Conservation (phyloP, 1,139 yeast genomes). For the Cylindricascospora bacillispora region DNA sequence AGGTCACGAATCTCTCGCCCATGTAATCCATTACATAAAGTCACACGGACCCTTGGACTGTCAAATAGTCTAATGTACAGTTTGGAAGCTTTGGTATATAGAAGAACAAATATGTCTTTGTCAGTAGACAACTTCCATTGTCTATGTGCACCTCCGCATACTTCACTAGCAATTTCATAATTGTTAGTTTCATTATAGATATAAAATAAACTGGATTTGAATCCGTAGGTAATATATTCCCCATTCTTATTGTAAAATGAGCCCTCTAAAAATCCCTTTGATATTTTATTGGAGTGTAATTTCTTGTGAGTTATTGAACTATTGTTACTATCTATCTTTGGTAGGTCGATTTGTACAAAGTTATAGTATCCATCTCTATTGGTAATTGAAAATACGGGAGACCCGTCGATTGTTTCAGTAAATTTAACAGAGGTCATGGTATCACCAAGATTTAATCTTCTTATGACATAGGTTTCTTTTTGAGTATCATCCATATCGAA, state of each 20-base stretch:
- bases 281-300: slow-evolving; percentile 48
- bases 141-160: slow-evolving; percentile 91
- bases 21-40: slow-evolving; percentile 54
- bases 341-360: slow-evolving; percentile 13
- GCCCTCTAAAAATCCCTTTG: slow-evolving; percentile 76
- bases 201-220: slow-evolving; percentile 66
- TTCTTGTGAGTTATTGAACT: slow-evolving; percentile 3
- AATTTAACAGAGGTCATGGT: slow-evolving; percentile 48
- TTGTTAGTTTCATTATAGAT: slow-evolving; percentile 76
- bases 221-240: slow-evolving; percentile 64
- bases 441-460: slow-evolving; percentile 58
- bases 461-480: slow-evolving; percentile 23
- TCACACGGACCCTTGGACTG: slow-evolving; percentile 17
- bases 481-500: slow-evolving; percentile 31
- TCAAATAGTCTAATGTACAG: slow-evolving; percentile 26
- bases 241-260: slow-evolving; percentile 32
- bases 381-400: slow-evolving; percentile 31
- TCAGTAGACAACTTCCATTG: slow-evolving; percentile 42
- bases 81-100: slow-evolving; percentile 46
- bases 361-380: slow-evolving; percentile 56
- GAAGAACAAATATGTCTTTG: slow-evolving; percentile 25
- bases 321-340: not conserved
- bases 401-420: slow-evolving; percentile 21
- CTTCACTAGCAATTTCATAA: slow-evolving; percentile 51
- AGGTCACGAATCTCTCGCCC: slow-evolving; percentile 78